Evolutionary conservation across 2,329 filamentous ascomycete species (phyloP).

Genomic region (Sphaerulina musiva): DNA sequence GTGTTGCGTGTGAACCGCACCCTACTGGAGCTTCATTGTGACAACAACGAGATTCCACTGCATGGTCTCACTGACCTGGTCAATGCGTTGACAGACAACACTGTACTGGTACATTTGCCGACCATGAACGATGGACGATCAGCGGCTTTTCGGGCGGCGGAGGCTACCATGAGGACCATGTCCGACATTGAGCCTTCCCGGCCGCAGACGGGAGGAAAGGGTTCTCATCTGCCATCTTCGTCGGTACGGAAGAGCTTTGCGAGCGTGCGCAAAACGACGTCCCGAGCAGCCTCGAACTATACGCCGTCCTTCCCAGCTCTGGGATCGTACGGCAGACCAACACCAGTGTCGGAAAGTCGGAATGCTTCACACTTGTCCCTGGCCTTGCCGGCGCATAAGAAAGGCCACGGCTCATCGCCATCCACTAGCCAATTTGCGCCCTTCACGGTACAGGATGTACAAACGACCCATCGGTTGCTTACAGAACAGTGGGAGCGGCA

Average conservation of each 20-base stretch:
- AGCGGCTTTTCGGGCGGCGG: slow-evolving; percentile 49
- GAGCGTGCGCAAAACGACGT: slow-evolving; percentile 29
- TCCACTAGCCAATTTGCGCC: slow-evolving; percentile 20
- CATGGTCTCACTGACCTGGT: slow-evolving; percentile 63
- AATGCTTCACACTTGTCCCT: slow-evolving; percentile 24
- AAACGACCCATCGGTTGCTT: slow-evolving; percentile 43
- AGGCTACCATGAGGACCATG: slow-evolving; percentile 33
- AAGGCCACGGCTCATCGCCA: slow-evolving; percentile 16
- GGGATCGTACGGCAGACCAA: slow-evolving; percentile 15
- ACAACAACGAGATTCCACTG: slow-evolving; percentile 66
- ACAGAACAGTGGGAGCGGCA: slow-evolving; percentile 48
- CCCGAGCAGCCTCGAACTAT: slow-evolving; percentile 26
- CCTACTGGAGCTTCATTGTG: slow-evolving; percentile 61
- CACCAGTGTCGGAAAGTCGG: slow-evolving; percentile 8
- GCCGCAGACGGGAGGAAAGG: slow-evolving; percentile 19
- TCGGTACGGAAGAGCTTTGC: slow-evolving; percentile 30
- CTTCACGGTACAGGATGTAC: slow-evolving; percentile 46
- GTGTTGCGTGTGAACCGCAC: slow-evolving; percentile 59
- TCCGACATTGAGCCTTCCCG: slow-evolving; percentile 24
- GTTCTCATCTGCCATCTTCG: slow-evolving; percentile 15
- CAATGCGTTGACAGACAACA: slow-evolving; percentile 61
- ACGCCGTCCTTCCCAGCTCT: slow-evolving; percentile 31
- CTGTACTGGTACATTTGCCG: slow-evolving; percentile 55
- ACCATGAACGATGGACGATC: slow-evolving; percentile 56
- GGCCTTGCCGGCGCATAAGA: slow-evolving; percentile 21